phyloP scores from a whole-genome alignment of 2,329 filamentous ascomycete species.

The Venturia asperata region DNA sequence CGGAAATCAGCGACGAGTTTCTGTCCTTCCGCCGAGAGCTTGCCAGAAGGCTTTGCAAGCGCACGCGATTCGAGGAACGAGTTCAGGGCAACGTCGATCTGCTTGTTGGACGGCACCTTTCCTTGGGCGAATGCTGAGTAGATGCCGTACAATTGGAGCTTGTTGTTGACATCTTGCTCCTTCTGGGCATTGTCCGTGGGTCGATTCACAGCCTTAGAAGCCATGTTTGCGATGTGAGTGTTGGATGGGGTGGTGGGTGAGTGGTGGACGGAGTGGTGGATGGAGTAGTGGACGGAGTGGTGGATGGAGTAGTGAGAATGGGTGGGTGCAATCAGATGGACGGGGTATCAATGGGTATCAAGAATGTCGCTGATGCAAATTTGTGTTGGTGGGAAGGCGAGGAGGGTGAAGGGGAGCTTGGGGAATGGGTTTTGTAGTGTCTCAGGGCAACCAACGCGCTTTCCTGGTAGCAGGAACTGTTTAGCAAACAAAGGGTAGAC shows the following conservation, averaged over 20 bases:
- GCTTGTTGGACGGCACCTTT: slow-evolving; percentile 91
- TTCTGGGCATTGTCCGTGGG: slow-evolving; percentile 67
- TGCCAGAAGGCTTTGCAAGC: slow-evolving; percentile 61
- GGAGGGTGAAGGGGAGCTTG: background rate
- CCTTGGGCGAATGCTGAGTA: slow-evolving; percentile 75
- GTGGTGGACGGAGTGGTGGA: no score
- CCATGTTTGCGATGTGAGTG: slow-evolving; percentile 3
- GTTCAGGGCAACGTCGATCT: slow-evolving; percentile 92
- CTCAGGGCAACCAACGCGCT: background rate
- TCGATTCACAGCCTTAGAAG: slow-evolving; percentile 53
- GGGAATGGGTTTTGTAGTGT: background rate
- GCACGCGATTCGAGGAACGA: slow-evolving; percentile 68
- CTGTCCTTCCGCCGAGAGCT: slow-evolving; percentile 76
- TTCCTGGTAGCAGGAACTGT: background rate
- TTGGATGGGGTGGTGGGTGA: background rate
- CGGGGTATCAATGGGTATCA: slow-evolving; percentile 14
- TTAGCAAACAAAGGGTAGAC: background rate
- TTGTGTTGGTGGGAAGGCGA: background rate
- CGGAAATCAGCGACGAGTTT: slow-evolving; percentile 69
- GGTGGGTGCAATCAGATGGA: background rate
- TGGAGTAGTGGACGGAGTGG: no score
- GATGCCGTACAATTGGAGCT: slow-evolving; percentile 93
- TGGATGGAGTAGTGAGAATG: background rate
- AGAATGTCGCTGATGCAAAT: slow-evolving; percentile 7
- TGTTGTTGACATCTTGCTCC: slow-evolving; percentile 81